Conservation (phyloP, 2,329 filamentous ascomycete species). For the Cercospora sesami region DNA sequence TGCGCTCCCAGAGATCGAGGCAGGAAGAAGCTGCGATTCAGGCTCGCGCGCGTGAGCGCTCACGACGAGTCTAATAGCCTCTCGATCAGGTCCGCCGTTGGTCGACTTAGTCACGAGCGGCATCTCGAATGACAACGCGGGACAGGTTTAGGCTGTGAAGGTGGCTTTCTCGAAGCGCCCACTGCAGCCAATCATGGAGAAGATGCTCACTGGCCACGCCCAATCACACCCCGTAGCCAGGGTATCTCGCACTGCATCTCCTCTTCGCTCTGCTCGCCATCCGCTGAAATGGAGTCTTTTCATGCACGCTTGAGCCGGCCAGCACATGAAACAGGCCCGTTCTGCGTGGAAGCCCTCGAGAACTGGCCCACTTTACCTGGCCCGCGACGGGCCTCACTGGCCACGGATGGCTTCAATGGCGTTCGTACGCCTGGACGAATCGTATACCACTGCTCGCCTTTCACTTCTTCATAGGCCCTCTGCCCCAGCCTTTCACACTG, state of each 20-base stretch:
- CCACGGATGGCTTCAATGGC: constrained; percentile 24
- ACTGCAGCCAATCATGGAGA: constrained; percentile 14
- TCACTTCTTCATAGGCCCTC: constrained; percentile 33
- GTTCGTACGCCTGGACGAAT: constrained; percentile 32
- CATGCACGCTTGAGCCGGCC: constrained; percentile 21
- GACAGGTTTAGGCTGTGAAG: constrained; percentile 6
- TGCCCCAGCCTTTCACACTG: constrained; percentile 34
- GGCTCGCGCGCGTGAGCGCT: neutral
- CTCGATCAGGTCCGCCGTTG: neutral
- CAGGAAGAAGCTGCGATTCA: constrained; percentile 2
- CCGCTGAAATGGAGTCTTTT: constrained; percentile 2
- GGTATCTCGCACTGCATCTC: constrained; percentile 9
- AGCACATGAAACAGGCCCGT: constrained; percentile 32
- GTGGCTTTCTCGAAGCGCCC: constrained; percentile 14
- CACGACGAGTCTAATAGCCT: neutral
- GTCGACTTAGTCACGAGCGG: constrained; percentile 8
- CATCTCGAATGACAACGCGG: constrained; percentile 7
- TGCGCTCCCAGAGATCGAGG: neutral
- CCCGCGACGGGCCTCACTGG: constrained; percentile 19
- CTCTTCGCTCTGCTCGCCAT: constrained; percentile 3
- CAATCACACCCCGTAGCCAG: constrained; percentile 9
- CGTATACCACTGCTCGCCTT: constrained; percentile 22
- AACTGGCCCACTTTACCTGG: constrained; percentile 14
- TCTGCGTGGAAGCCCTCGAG: constrained; percentile 31
- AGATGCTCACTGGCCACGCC: neutral